Conservation (phyloP, 1,284 basidiomycete species). For the Cystobasidium slooffiae region DNA sequence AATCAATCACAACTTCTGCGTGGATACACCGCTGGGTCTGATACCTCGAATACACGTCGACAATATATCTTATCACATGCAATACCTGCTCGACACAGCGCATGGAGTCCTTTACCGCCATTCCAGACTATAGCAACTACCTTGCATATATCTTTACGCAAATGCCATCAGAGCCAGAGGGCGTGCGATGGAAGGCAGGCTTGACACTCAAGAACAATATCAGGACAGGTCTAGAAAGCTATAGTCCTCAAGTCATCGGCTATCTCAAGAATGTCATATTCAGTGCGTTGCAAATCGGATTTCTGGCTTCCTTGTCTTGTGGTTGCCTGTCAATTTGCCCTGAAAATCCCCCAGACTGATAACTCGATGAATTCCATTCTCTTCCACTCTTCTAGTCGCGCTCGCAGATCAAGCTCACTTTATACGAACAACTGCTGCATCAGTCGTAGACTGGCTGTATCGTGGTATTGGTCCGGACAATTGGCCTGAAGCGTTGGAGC, state of each 20-base stretch:
- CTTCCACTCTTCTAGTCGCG: constrained; percentile 57
- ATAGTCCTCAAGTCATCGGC: constrained; percentile 68
- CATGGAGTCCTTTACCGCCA: constrained; percentile 24
- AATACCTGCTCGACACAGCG: not conserved
- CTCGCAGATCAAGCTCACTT: constrained; percentile 78
- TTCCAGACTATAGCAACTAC: constrained; percentile 87
- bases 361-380: not conserved
- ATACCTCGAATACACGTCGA: not conserved
- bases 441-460: constrained; percentile 85
- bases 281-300: constrained; percentile 50
- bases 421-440: constrained; percentile 87
- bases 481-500: constrained; percentile 89
- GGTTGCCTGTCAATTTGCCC: not conserved
- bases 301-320: too few species aligned
- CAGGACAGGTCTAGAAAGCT: constrained; percentile 64
- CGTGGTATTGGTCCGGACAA: constrained; percentile 73
- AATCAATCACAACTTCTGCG: not conserved
- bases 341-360: not conserved
- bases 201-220: constrained; percentile 94
- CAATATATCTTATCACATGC: not conserved
- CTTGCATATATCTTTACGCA: constrained; percentile 88
- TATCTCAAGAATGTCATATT: constrained; percentile 85
- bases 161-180: constrained; percentile 80
- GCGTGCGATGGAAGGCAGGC: constrained; percentile 91
- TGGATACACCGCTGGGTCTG: not conserved